Evolutionary conservation across 495 filamentous ascomycete genomes (phyloP).

Genomic region (Penicillium steckii): DNA sequence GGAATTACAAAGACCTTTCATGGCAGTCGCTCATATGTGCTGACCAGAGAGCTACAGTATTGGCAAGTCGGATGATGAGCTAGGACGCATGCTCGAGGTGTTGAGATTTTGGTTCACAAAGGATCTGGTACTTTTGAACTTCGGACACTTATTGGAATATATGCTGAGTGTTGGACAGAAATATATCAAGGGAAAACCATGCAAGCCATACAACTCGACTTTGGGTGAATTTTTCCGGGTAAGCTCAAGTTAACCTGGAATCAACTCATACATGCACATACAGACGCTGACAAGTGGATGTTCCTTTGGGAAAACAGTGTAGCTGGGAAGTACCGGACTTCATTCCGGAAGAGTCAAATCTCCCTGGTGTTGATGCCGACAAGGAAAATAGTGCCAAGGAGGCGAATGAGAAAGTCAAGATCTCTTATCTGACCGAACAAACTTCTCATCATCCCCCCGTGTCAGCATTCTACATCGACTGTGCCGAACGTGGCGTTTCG

Average conservation of each 20-base stretch:
- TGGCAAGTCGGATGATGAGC: constrained; percentile 84
- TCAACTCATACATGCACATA: neutral
- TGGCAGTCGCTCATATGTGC: constrained; percentile 26
- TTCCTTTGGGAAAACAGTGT: constrained; percentile 53
- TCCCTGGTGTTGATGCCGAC: constrained; percentile 34
- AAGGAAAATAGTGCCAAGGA: constrained; percentile 37
- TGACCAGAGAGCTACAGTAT: constrained; percentile 60
- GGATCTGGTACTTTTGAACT: constrained; percentile 64
- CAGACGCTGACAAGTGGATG: neutral
- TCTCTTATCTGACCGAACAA: constrained; percentile 95
- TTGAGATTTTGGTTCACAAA: constrained; percentile 98
- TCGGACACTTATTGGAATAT: neutral
- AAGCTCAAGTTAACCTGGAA: constrained; percentile 24
- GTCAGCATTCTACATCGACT: constrained; percentile 92
- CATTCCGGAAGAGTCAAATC: constrained; percentile 44
- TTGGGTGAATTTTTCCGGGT: constrained; percentile 97
- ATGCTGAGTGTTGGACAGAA: constrained; percentile 53
- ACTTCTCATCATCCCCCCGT: constrained; percentile 99
- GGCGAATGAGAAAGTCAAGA: constrained; percentile 58
- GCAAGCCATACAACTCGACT: constrained; percentile 97
- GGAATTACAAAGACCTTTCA: constrained; percentile 21
- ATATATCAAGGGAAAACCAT: constrained; percentile 97
- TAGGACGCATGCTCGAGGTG: constrained; percentile 91
- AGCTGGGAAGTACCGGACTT: constrained; percentile 88
- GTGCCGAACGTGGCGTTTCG: constrained; percentile 83